Percentiles rank a stretch among this genome's conserved stretches.
Conservation (phyloP, 345 rosid species). For the Pugionium dolabratum region DNA sequence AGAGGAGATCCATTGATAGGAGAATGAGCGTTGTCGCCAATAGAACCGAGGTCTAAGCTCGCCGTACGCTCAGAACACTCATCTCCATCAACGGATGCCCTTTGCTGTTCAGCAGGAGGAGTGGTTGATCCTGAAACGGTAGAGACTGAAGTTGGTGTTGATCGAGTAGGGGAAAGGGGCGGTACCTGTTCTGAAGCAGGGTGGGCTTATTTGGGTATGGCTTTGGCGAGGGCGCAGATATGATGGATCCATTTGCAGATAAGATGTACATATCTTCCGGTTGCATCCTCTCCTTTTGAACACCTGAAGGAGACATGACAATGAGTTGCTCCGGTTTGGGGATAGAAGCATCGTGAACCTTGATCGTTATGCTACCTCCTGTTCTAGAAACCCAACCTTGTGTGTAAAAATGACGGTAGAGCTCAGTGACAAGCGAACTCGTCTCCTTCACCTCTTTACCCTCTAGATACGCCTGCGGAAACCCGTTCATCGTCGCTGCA, state of each 20-base stretch:
- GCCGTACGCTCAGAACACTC: too few relatives aligned
- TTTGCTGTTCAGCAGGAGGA: too few relatives aligned
- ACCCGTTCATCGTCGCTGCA: slow-evolving; percentile 40
- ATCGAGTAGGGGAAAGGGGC: too few relatives aligned
- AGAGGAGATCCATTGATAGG: too few relatives aligned
- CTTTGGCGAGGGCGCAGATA: slow-evolving; percentile 77
- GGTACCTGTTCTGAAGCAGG: too few relatives aligned
- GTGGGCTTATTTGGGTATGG: slow-evolving; percentile 86
- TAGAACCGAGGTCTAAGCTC: too few relatives aligned
- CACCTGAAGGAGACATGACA: slow-evolving; percentile 98
- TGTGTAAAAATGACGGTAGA: slow-evolving; percentile 80
- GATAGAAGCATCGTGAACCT: slow-evolving; percentile 75
- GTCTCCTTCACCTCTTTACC: slow-evolving; percentile 65
- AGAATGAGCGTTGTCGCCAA: too few relatives aligned
- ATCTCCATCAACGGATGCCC: too few relatives aligned
- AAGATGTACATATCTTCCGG: slow-evolving; percentile 88
- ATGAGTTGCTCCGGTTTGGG: slow-evolving; percentile 75
- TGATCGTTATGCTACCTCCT: slow-evolving; percentile 88
- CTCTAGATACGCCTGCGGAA: slow-evolving; percentile 70
- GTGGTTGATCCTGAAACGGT: too few relatives aligned
- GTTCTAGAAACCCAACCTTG: slow-evolving; percentile 96
- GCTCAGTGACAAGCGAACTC: slow-evolving; percentile 62
- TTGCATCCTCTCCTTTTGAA: slow-evolving; percentile 98
- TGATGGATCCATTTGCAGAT: slow-evolving; percentile 60
- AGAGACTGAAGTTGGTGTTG: too few relatives aligned